Evolutionary conservation across 2,329 filamentous ascomycete genomes (phyloP), one percentile per base, ranked within the genome.

Genomic region (Cladorrhinum sp.): DNA sequence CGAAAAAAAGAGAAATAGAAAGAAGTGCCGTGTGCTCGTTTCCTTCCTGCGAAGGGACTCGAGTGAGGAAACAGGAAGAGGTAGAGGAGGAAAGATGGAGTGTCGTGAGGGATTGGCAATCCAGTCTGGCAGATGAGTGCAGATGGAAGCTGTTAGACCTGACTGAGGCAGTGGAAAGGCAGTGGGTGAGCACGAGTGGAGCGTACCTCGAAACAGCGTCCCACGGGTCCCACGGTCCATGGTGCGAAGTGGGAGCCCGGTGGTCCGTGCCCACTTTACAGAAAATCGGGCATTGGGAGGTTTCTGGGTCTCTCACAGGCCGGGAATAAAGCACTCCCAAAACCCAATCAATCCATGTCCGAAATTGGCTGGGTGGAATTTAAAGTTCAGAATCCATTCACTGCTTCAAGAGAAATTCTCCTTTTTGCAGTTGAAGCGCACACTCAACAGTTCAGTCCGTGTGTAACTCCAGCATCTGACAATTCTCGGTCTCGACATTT

Each of bases 21-120:
- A 62, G 64, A 61, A 61, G 45, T 67, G 66, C 62, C 65, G 65
- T 67, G 64, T 69, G 63, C 65, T 65, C 64, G 62, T 65, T 65
- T 67, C 68, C 68, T 68, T 69, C 65, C 66, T 53, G 59, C 59
- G 45, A 50, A 57, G 12, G 41, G 18, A 25, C 22, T 57, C 48
- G 45, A 58, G 56, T 36, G 52, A 13, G 22, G 56, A 49, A 45
- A 24, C 24, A 27, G 32, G 56, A 23, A 50, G 55, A 38, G 45
- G 56, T 50, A 50, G 60, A 67, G 67, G 62, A 55, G 61, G 60
- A 61, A 64, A 65, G 59, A 52, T 64, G 56, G 29, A 22, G 49
- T 51, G 62, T 62, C 53, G 64, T 58, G 63, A 62, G 61, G 62
- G 63, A 60, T 65, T 66, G 60, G 62, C 61, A 45, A n/a, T 45